Base-by-base conservation (phyloP, 306 rosid genomes). In the Quercus robur region DNA sequence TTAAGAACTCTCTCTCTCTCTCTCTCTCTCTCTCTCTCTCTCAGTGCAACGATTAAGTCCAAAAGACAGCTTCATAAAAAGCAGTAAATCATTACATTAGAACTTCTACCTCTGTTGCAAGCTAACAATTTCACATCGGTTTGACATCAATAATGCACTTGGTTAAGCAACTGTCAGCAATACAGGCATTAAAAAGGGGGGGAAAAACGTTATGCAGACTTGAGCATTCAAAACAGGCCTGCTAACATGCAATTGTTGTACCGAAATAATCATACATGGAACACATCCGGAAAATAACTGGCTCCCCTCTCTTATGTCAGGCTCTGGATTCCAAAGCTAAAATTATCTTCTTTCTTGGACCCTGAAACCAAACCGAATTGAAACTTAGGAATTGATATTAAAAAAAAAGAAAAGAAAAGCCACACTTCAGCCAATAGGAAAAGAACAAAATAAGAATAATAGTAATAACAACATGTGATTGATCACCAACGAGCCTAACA, bases 271-370 rank as follows among this genome's bases (percentile, higher is more conserved):
- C 15, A 70, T 75, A 81, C 84, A 81, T 23, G 30, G 75, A 70
- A 31, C 15, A 46, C 51, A 51, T 46, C 56, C 44, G 63, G 63
- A 71, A 28, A 73, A 66, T 31, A 55, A 49, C 31, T 26, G 55
- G 25, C 70, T 68, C 81, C 78, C 51, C 20, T 75, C 69, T 77
- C 78, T 79, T 23, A 38, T 31, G 31, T 91, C 87, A 95, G 74
- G 77, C 91, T 81, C 91, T 95, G 54, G 97, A 87, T 86, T 95
- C 97, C 89, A 95, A 79, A 2, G 96, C 98, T 59, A 93, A 81
- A 64, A 95, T 88, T 85, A 95, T 95, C 96, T 95, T 95, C 94
- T 95, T 95, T 84, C 99, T 91, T 76, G 99, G 99, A 5, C 99
- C 99, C 99, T 95, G 93, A 76, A 88, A 84, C 30, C 80, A 72